Conservation (phyloP, 139 green algal species). For the Raphidocelis subcapitata region DNA sequence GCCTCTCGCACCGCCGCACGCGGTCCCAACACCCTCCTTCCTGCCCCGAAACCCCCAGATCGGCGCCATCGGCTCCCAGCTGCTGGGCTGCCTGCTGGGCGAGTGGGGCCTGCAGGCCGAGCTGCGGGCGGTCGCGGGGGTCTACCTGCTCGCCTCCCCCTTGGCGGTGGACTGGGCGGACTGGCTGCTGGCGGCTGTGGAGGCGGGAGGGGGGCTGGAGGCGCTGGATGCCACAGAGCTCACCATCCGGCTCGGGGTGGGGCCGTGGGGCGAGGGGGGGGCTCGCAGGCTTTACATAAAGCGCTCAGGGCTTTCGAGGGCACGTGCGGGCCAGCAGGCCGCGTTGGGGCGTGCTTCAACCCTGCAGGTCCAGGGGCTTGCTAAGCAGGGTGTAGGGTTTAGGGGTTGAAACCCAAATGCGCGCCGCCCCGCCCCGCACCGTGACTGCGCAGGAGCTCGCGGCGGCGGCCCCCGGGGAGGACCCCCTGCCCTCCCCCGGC, state of each 20-base stretch:
- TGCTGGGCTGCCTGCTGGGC: slow-evolving; percentile 37
- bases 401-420: too few relatives aligned
- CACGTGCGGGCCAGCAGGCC: too few relatives aligned
- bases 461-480: too few relatives aligned
- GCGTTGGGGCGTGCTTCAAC: too few relatives aligned
- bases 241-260: background rate
- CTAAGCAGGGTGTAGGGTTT: too few relatives aligned
- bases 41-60: slow-evolving; percentile 12
- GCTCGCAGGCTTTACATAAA: too few relatives aligned
- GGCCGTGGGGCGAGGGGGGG: too few relatives aligned
- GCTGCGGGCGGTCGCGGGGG: slow-evolving; percentile 36
- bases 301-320: too few relatives aligned
- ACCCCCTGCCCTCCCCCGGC: too few relatives aligned
- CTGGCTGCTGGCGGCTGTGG: slow-evolving; percentile 9
- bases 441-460: too few relatives aligned
- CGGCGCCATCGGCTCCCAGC: slow-evolving; percentile 13
- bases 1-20: background rate
- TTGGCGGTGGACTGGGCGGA: slow-evolving; percentile 32
- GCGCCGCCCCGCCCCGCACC: too few relatives aligned
- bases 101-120: slow-evolving; percentile 43
- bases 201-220: background rate
- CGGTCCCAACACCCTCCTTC: background rate
- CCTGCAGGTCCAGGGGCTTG: too few relatives aligned
- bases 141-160: slow-evolving; percentile 41
- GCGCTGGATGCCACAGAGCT: background rate